phyloP scores from a whole-genome alignment of 1,284 basidiomycete species.

The Xanthoconium separans region DNA sequence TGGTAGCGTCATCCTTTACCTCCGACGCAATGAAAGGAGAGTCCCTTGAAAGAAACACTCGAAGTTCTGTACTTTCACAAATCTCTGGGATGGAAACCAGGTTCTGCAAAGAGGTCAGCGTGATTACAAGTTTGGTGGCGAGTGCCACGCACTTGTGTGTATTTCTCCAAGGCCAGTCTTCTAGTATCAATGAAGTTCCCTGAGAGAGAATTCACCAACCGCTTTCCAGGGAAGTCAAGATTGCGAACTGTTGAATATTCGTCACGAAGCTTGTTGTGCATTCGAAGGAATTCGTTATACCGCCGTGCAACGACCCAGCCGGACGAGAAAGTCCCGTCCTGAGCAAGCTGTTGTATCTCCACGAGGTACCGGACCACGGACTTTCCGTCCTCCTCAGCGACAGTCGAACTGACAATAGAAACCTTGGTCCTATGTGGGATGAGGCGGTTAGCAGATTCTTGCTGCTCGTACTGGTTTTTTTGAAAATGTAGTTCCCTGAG shows the following conservation, averaged over 20 bases:
- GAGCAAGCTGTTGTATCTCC: slow-evolving; percentile 83
- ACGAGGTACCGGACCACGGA: slow-evolving; percentile 92
- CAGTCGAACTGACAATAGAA: slow-evolving; percentile 74
- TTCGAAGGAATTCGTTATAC: slow-evolving; percentile 91
- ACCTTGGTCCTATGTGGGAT: slow-evolving; percentile 78
- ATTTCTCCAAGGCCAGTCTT: slow-evolving; percentile 79
- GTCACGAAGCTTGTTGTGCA: slow-evolving; percentile 84
- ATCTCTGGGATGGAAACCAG: slow-evolving; percentile 72
- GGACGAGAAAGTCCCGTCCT: slow-evolving; percentile 71
- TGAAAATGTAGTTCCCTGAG: slow-evolving; percentile 85
- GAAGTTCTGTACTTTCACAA: slow-evolving; percentile 82
- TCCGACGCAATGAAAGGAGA: slow-evolving; percentile 71
- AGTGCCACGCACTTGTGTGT: slow-evolving; percentile 71
- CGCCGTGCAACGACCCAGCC: slow-evolving; percentile 91
- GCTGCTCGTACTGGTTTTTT: slow-evolving; percentile 87
- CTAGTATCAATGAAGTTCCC: slow-evolving; percentile 83
- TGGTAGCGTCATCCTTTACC: slow-evolving; percentile 37
- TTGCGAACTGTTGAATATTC: slow-evolving; percentile 63
- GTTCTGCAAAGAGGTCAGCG: slow-evolving; percentile 46
- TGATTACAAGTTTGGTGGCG: neutral
- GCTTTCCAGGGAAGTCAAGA: slow-evolving; percentile 88
- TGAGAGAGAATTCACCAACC: slow-evolving; percentile 82
- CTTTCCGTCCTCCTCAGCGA: slow-evolving; percentile 80
- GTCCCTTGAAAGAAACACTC: slow-evolving; percentile 85
- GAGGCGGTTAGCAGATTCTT: slow-evolving; percentile 83